Conservation (phyloP, 345 rosid species). For the Hibiscus tridactylites region DNA sequence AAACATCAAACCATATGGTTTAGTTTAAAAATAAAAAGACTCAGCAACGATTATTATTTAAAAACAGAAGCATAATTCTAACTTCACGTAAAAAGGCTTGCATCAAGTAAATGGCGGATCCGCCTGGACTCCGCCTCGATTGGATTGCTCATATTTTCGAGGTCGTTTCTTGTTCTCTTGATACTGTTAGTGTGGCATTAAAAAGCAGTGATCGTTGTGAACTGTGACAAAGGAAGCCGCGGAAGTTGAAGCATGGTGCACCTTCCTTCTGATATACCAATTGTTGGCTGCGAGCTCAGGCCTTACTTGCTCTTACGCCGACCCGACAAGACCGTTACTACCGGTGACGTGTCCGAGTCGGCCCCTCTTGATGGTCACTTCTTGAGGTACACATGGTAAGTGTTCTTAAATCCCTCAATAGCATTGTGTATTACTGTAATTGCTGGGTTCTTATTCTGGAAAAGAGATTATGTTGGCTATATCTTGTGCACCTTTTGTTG, state of each 20-base stretch:
- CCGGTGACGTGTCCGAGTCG: conserved; percentile 80
- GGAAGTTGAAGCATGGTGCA: conserved; percentile 55
- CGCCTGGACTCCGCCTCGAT: conserved; percentile 38
- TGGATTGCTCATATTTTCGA: conserved; percentile 2
- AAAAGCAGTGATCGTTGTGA: conserved; percentile 26
- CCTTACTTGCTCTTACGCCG: conserved; percentile 73
- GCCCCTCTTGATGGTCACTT: conserved; percentile 36
- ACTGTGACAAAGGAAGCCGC: conserved; percentile 33
- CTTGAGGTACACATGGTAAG: neutral
- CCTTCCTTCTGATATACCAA: conserved; percentile 95
- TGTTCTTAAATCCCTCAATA: conserved; percentile 7
- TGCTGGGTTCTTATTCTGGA: neutral
- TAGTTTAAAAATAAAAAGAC: too few species aligned
- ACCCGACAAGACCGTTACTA: conserved; percentile 16
- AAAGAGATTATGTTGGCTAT: neutral
- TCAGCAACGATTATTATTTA: too few species aligned
- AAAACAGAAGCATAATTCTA: too few species aligned
- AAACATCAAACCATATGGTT: too few species aligned
- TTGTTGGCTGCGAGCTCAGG: conserved; percentile 94
- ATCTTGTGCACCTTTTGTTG: neutral
- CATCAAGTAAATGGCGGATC: conserved; percentile 61
- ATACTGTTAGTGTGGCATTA: conserved; percentile 9
- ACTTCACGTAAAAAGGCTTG: conserved; percentile 28
- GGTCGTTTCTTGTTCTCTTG: neutral
- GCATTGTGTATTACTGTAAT: neutral